A percentile compares a stretch with the other conserved stretches of the same genome.
Conservation (phyloP, 2,329 filamentous ascomycete genomes). For the Pseudogymnoascus sp. region DNA sequence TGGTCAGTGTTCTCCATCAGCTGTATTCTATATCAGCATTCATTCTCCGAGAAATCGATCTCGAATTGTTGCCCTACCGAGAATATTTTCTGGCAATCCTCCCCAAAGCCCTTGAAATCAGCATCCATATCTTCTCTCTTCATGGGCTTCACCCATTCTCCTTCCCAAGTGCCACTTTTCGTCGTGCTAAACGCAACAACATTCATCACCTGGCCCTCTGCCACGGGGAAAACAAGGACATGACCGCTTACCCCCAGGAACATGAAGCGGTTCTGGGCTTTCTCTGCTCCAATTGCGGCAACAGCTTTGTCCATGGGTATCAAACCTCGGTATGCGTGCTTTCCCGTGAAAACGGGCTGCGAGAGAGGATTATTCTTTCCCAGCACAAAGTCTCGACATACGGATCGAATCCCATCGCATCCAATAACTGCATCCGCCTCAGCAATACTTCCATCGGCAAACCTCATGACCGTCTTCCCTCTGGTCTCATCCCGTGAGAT, state of each 20-base stretch:
- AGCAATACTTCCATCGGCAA: constrained; percentile 36
- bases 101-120: constrained; percentile 37
- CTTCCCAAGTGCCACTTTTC: constrained; percentile 34
- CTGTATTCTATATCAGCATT: constrained; percentile 2
- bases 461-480: constrained; percentile 24
- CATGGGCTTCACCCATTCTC: constrained; percentile 32
- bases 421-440: constrained; percentile 43
- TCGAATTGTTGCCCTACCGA: constrained; percentile 1
- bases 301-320: constrained; percentile 51
- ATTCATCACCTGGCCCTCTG: constrained; percentile 50
- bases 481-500: constrained; percentile 17
- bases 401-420: constrained; percentile 56
- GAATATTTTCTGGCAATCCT: constrained; percentile 5
- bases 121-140: constrained; percentile 33
- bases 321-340: constrained; percentile 56
- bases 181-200: constrained; percentile 41
- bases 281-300: constrained; percentile 40
- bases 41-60: neutral
- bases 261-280: constrained; percentile 42
- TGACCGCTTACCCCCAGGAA: constrained; percentile 46
- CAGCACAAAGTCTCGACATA: constrained; percentile 43
- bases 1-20: constrained; percentile 36
- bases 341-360: constrained; percentile 40
- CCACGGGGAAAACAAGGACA: constrained; percentile 54
- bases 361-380: constrained; percentile 26